Percentiles rank a stretch among this genome's conserved stretches.
These are phyloP conservation scores for Aureobasidium namibiae DNA, from an alignment of 2,329 filamentous ascomycete species.

Conservation along the genomic window DNA sequence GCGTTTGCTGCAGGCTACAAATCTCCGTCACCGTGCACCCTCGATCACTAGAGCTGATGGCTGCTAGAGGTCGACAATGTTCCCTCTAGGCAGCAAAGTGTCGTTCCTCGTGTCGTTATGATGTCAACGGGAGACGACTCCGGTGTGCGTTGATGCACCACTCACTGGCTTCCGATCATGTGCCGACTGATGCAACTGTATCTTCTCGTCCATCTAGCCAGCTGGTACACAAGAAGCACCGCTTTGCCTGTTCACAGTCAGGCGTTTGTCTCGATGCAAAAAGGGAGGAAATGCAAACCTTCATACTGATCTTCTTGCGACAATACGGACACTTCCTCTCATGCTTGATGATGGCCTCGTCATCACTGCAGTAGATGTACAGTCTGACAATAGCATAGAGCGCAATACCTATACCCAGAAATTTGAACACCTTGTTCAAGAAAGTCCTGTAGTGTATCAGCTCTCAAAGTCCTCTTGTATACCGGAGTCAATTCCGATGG, in stretches of 20 bases:
- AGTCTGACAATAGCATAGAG: slow-evolving; percentile 56
- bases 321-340: slow-evolving; percentile 62
- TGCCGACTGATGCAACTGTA: too few relatives aligned
- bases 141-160: too few relatives aligned
- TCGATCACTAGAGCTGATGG: too few relatives aligned
- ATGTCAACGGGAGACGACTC: too few relatives aligned
- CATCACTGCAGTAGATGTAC: slow-evolving; percentile 50
- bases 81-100: too few relatives aligned
- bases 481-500: too few relatives aligned
- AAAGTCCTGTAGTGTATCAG: slow-evolving; percentile 34
- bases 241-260: slow-evolving; percentile 44
- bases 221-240: slow-evolving; percentile 50
- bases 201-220: slow-evolving; percentile 51
- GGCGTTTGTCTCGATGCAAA: background rate
- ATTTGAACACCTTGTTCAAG: slow-evolving; percentile 56
- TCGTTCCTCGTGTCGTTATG: too few relatives aligned
- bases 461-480: background rate
- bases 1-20: too few relatives aligned
- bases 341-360: slow-evolving; percentile 63
- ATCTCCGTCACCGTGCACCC: too few relatives aligned
- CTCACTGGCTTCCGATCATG: too few relatives aligned
- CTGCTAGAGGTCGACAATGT: too few relatives aligned
- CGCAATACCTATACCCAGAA: slow-evolving; percentile 56
- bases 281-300: background rate
- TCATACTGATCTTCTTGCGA: slow-evolving; percentile 47